Conservation (phyloP, 1,284 basidiomycete genomes). For the Rugosomyces carneus region DNA sequence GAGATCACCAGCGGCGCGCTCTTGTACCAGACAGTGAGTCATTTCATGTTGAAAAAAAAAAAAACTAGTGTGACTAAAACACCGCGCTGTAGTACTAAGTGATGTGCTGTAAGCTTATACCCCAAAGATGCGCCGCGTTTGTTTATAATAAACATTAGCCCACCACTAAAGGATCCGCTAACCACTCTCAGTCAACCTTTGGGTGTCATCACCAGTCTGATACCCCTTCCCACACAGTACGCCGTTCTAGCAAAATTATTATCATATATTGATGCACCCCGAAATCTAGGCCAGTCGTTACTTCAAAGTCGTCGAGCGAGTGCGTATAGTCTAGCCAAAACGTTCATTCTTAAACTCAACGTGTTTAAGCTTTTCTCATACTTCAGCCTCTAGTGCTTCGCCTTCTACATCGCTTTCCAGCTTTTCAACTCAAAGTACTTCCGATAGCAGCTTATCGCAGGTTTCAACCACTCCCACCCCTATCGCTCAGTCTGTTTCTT, state of each 20-base stretch:
- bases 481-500: constrained; percentile 7
- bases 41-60: too few species aligned
- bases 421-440: background rate
- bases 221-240: constrained; percentile 1
- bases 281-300: background rate
- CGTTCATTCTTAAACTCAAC: background rate
- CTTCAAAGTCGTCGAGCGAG: constrained; percentile 7
- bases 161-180: background rate
- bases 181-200: constrained; percentile 1
- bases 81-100: background rate
- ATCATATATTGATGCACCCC: background rate
- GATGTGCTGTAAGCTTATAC: constrained; percentile 1
- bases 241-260: too few species aligned
- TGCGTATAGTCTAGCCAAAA: background rate
- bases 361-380: constrained; percentile 1
- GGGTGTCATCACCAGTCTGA: background rate
- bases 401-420: background rate
- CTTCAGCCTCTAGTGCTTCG: background rate
- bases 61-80: background rate
- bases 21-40: constrained; percentile 5
- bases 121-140: background rate
- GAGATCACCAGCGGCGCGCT: constrained; percentile 7
- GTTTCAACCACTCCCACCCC: constrained; percentile 4
- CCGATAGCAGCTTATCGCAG: background rate
- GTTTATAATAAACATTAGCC: background rate